Evolutionary conservation across 495 filamentous ascomycete species (phyloP).

Genomic region (Neurospora sp.): DNA sequence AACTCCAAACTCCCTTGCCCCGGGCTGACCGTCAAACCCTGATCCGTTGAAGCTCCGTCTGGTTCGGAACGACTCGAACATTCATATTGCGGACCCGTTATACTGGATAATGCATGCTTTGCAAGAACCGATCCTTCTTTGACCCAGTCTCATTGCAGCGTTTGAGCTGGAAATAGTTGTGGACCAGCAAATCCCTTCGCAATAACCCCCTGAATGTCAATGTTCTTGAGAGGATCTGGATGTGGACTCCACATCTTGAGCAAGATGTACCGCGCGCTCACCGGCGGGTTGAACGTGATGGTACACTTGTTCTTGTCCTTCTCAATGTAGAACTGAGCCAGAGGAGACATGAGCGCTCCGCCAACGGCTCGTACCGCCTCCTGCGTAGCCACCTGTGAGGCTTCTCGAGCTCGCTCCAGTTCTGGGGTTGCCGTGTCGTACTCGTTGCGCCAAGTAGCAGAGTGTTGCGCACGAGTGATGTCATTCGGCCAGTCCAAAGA

Average conservation of each 20-base stretch:
- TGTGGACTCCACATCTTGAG: constrained; percentile 79
- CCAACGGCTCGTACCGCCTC: constrained; percentile 46
- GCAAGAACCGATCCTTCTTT: background rate
- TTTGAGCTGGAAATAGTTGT: constrained; percentile 50
- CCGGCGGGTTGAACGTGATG: constrained; percentile 79
- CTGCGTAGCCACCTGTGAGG: constrained; percentile 42
- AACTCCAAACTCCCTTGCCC: background rate
- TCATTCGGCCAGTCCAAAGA: constrained; percentile 8
- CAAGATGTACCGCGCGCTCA: constrained; percentile 71
- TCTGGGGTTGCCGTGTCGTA: constrained; percentile 22
- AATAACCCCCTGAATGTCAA: constrained; percentile 77
- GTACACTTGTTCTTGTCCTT: constrained; percentile 73
- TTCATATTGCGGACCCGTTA: background rate
- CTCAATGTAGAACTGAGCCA: constrained; percentile 72
- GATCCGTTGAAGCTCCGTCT: background rate
- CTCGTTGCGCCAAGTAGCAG: background rate
- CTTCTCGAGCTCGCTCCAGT: constrained; percentile 39
- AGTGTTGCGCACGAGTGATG: background rate
- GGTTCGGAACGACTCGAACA: background rate
- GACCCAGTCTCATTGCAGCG: background rate
- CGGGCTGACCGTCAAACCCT: background rate
- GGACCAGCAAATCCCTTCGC: constrained; percentile 75
- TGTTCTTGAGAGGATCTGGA: constrained; percentile 48
- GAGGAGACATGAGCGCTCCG: constrained; percentile 51
- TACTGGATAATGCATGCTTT: background rate